phyloP scores from a whole-genome alignment of 2,329 filamentous ascomycete species.

The Verticillium tricorpus region DNA sequence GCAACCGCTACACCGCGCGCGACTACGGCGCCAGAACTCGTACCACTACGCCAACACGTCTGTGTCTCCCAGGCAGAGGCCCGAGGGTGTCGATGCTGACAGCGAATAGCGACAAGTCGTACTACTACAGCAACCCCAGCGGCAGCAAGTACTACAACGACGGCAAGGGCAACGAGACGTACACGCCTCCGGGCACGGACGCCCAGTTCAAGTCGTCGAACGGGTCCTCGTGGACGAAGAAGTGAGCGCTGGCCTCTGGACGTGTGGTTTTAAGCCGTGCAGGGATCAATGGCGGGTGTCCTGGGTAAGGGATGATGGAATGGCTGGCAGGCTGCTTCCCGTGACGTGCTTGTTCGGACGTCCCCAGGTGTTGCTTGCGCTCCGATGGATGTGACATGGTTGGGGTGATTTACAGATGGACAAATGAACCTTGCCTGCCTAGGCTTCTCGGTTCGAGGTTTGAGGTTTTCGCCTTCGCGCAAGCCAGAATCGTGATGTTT shows the following conservation, averaged over 20 bases:
- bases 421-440: too few relatives aligned
- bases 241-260: neutral
- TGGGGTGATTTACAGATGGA: too few relatives aligned
- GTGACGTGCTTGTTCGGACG: too few relatives aligned
- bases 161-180: slow-evolving; percentile 52
- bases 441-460: too few relatives aligned
- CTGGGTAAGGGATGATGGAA: too few relatives aligned
- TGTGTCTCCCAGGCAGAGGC: slow-evolving; percentile 15
- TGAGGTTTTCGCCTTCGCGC: too few relatives aligned
- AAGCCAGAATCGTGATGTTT: too few relatives aligned
- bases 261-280: too few relatives aligned
- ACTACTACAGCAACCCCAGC: slow-evolving; percentile 69
- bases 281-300: too few relatives aligned
- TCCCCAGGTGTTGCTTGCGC: too few relatives aligned
- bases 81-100: neutral
- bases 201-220: neutral
- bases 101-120: slow-evolving; percentile 52
- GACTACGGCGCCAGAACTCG: slow-evolving; percentile 58
- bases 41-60: slow-evolving; percentile 66
- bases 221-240: neutral
- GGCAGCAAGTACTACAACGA: slow-evolving; percentile 66
- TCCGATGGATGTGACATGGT: too few relatives aligned
- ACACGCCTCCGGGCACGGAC: slow-evolving; percentile 50
- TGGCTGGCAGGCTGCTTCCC: too few relatives aligned
- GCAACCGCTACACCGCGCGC: slow-evolving; percentile 63